These are phyloP conservation scores for Pichia norvegensis DNA, from an alignment of 1,139 yeast species.

Conservation along the genomic window DNA sequence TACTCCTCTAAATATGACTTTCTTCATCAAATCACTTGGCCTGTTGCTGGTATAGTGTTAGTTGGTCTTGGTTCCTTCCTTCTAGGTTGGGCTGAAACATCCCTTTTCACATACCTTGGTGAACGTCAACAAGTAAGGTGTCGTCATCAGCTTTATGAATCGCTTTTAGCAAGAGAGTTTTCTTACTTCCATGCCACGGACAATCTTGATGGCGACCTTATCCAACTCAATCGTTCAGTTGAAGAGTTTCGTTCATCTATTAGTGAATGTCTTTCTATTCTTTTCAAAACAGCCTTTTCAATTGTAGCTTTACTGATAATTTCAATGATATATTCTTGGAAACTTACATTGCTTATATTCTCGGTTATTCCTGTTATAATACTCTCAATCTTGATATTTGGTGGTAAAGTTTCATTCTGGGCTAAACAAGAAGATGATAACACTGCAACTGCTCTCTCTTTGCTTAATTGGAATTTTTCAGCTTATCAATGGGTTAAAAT, in stretches of 20 bases:
- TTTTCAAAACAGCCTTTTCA: constrained; percentile 45
- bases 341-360: constrained; percentile 65
- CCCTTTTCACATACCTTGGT: constrained; percentile 64
- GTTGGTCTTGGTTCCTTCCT: constrained; percentile 50
- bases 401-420: constrained; percentile 42
- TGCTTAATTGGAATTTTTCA: constrained; percentile 62
- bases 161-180: constrained; percentile 34
- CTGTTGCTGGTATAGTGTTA: constrained; percentile 48
- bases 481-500: constrained; percentile 55
- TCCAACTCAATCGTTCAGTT: constrained; percentile 63
- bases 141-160: constrained; percentile 36
- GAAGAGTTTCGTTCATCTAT: constrained; percentile 70
- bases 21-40: constrained; percentile 36
- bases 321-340: constrained; percentile 77
- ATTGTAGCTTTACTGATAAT: constrained; percentile 52
- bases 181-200: constrained; percentile 56
- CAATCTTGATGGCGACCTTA: constrained; percentile 52
- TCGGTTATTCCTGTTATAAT: constrained; percentile 66
- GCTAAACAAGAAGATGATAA: constrained; percentile 51
- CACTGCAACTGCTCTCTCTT: constrained; percentile 50
- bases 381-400: constrained; percentile 41
- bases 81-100: constrained; percentile 48
- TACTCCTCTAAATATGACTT: constrained; percentile 30
- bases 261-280: constrained; percentile 57
- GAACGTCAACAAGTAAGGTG: constrained; percentile 61